Conservation (phyloP, 129 eudicot species). For the Chrysanthemum seticuspe region DNA sequence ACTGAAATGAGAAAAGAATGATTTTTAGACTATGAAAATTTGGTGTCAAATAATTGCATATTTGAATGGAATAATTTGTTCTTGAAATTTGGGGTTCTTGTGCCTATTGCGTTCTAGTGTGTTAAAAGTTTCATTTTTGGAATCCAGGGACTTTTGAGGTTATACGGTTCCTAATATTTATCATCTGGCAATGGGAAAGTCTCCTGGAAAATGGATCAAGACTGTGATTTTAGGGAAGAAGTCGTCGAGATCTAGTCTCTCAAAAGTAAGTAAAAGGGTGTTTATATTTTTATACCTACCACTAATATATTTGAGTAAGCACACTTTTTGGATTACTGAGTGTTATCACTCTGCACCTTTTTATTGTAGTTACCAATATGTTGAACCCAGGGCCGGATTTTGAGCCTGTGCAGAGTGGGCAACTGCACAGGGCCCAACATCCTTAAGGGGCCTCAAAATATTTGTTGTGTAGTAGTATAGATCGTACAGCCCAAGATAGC, state of each 20-base stretch:
- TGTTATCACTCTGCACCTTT: background rate
- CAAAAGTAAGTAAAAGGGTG: slow-evolving; percentile 55
- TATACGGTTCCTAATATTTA: slow-evolving; percentile 11
- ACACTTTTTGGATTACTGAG: background rate
- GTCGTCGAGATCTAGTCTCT: slow-evolving; percentile 57
- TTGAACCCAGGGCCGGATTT: background rate
- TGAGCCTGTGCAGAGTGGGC: no score
- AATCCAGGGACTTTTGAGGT: slow-evolving; percentile 33
- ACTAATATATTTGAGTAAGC: background rate
- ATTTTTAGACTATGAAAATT: background rate
- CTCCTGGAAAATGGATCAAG: slow-evolving; percentile 94
- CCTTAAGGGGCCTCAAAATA: no score
- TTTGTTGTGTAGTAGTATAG: no score
- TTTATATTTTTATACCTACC: slow-evolving; percentile 5
- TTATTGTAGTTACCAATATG: background rate
- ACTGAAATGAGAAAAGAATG: background rate
- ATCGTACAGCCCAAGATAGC: no score
- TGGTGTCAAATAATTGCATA: background rate
- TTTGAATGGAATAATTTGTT: slow-evolving; percentile 11
- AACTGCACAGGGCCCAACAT: no score
- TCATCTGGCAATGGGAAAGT: slow-evolving; percentile 62
- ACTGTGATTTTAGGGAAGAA: slow-evolving; percentile 80
- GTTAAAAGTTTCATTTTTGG: slow-evolving; percentile 17
- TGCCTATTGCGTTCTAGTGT: background rate
- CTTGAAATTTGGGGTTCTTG: slow-evolving; percentile 10